phyloP scores from a whole-genome alignment of 2,329 filamentous ascomycete species.

The Pseudogymnoascus sp. region DNA sequence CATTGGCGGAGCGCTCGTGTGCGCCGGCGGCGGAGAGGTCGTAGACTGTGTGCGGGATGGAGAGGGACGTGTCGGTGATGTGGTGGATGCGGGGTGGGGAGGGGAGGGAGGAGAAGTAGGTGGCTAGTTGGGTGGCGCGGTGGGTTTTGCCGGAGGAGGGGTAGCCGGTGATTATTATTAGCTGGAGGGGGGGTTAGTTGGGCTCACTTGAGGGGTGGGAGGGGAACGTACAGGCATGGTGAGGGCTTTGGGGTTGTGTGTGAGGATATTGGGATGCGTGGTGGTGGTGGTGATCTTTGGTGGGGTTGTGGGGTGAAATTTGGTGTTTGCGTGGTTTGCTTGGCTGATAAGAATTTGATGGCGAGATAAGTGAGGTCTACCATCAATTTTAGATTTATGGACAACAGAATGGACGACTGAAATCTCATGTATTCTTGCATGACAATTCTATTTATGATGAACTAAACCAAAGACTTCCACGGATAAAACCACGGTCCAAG shows the following conservation, averaged over 20 bases:
- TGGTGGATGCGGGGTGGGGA: constrained; percentile 57
- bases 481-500: not conserved
- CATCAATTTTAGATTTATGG: not conserved
- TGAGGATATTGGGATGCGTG: not conserved
- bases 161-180: constrained; percentile 59
- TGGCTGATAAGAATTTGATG: not conserved
- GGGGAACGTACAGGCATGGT: constrained; percentile 2
- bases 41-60: constrained; percentile 64
- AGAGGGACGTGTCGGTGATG: constrained; percentile 64
- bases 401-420: not conserved
- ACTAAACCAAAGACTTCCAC: not conserved
- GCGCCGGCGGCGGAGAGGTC: constrained; percentile 50
- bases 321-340: not conserved
- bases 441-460: not conserved
- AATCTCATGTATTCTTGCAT: not conserved
- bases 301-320: not conserved
- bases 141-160: constrained; percentile 63
- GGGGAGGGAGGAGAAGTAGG: constrained; percentile 53
- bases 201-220: too few species aligned
- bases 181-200: constrained; percentile 32
- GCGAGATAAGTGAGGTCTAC: not conserved
- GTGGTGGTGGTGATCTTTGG: constrained; percentile 1
- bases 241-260: not conserved
- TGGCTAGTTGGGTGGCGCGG: constrained; percentile 56
- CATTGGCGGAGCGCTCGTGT: constrained; percentile 61